These are phyloP conservation scores for Adiantum capillusveneris DNA, from an alignment of 75 land plant genomes.

Conservation along the genomic window DNA sequence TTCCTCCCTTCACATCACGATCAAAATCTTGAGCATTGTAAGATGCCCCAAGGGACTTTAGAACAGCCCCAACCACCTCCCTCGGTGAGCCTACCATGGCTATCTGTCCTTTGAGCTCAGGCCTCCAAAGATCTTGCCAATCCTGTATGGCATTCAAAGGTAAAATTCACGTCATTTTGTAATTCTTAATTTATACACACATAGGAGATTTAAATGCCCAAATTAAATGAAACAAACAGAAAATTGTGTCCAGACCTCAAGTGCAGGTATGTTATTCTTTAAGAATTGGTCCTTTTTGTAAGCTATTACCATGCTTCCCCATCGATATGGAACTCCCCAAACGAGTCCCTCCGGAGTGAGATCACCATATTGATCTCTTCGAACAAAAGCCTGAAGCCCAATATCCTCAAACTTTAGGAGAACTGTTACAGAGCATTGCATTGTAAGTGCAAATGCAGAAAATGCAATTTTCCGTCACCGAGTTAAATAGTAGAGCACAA, in stretches of 20 bases:
- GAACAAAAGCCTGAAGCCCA: slow-evolving; percentile 47
- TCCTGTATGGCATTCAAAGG: no score
- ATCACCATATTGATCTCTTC: slow-evolving; percentile 55
- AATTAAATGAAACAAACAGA: no score
- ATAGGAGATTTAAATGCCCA: no score
- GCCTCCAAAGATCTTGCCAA: slow-evolving; percentile 87
- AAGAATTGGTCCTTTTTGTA: slow-evolving; percentile 74
- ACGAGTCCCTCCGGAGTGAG: slow-evolving; percentile 54
- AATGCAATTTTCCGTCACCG: no score
- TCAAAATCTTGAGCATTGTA: slow-evolving; percentile 69
- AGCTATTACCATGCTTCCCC: slow-evolving; percentile 88
- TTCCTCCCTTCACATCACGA: slow-evolving; percentile 61
- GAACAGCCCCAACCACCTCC: slow-evolving; percentile 83
- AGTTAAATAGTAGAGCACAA: no score
- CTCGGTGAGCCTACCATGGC: slow-evolving; percentile 86
- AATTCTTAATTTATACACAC: no score
- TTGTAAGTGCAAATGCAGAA: background rate
- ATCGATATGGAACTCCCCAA: slow-evolving; percentile 90
- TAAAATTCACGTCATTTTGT: no score
- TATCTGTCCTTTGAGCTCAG: slow-evolving; percentile 81
- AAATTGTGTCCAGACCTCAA: slow-evolving; percentile 40
- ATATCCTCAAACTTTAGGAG: background rate
- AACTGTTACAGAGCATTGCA: background rate
- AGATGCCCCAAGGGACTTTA: slow-evolving; percentile 79
- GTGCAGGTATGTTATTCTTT: slow-evolving; percentile 56